phyloP scores from a whole-genome alignment of 495 filamentous ascomycete genomes.

The Aspergillus campestris region DNA sequence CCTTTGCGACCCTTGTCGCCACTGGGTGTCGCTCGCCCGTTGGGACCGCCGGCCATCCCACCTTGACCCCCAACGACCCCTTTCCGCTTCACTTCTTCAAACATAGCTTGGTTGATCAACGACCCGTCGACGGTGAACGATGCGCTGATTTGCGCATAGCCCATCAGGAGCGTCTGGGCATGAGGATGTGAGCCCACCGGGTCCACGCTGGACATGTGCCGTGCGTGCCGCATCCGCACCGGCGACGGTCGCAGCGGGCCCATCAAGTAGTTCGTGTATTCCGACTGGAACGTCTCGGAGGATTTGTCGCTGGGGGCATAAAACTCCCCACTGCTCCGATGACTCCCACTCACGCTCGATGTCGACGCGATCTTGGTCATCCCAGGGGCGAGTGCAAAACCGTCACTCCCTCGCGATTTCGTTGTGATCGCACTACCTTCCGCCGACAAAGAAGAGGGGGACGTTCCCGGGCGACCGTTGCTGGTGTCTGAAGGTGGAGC shows the following conservation, averaged over 20 bases:
- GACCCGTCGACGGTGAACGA: constrained; percentile 89
- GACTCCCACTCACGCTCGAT: constrained; percentile 54
- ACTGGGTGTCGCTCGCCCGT: constrained; percentile 16
- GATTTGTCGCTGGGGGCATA: constrained; percentile 92
- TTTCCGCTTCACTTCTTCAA: constrained; percentile 93
- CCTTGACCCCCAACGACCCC: constrained; percentile 78
- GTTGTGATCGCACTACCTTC: constrained; percentile 10
- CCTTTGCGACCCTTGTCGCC: constrained; percentile 62
- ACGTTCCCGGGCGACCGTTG: constrained; percentile 26
- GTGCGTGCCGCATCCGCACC: constrained; percentile 45
- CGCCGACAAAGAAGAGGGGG: constrained; percentile 21
- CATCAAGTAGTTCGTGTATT: constrained; percentile 65
- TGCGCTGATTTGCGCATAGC: constrained; percentile 90
- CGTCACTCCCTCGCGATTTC: constrained; percentile 10
- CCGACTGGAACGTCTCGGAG: constrained; percentile 83
- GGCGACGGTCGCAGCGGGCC: constrained; percentile 28
- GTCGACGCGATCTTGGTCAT: constrained; percentile 67
- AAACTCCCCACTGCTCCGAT: constrained; percentile 87
- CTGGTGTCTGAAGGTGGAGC: constrained; percentile 24
- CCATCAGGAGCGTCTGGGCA: constrained; percentile 88
- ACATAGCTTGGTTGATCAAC: constrained; percentile 76
- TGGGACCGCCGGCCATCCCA: constrained; percentile 61
- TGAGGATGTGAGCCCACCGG: constrained; percentile 34
- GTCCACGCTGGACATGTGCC: constrained; percentile 53
- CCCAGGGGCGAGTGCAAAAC: constrained; percentile 39